These are phyloP conservation scores for Pichia sp. DNA, from an alignment of 1,139 yeast genomes.

Conservation along the genomic window DNA sequence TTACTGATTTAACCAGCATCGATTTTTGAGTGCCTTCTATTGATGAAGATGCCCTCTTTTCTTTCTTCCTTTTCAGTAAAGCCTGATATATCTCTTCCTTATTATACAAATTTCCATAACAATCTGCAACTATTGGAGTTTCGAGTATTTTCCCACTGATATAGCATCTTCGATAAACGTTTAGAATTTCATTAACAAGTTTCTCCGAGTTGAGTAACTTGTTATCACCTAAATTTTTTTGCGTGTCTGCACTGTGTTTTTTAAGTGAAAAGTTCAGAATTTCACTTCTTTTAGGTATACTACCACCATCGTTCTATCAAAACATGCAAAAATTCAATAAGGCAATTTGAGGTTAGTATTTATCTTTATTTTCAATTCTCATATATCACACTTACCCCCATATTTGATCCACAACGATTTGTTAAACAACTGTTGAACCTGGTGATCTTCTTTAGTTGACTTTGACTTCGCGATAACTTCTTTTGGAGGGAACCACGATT, in stretches of 20 bases:
- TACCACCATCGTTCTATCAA: constrained; percentile 42
- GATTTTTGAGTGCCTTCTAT: constrained; percentile 16
- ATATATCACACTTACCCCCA: no score
- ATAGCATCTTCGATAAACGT: constrained; percentile 36
- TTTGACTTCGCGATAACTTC: no score
- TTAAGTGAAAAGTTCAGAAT: constrained; percentile 21
- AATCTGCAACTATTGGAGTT: constrained; percentile 62
- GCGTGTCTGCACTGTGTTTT: not conserved
- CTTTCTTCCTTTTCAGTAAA: constrained; percentile 19
- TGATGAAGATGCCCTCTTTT: constrained; percentile 4
- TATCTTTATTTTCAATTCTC: no score
- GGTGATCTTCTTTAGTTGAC: no score
- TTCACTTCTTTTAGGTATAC: constrained; percentile 40
- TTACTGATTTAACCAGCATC: constrained; percentile 23
- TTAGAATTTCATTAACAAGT: constrained; percentile 14
- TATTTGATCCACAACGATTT: no score
- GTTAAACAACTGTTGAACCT: no score
- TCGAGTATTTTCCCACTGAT: constrained; percentile 32
- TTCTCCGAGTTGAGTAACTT: not conserved
- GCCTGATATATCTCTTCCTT: constrained; percentile 60
- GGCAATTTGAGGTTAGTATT: no score
- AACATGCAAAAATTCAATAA: no score
- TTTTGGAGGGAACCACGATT: no score
- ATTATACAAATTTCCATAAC: constrained; percentile 57
- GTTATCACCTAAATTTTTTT: not conserved